These are phyloP conservation scores for Daldinia sp. DNA, from an alignment of 2,329 filamentous ascomycete genomes.

Conservation along the genomic window DNA sequence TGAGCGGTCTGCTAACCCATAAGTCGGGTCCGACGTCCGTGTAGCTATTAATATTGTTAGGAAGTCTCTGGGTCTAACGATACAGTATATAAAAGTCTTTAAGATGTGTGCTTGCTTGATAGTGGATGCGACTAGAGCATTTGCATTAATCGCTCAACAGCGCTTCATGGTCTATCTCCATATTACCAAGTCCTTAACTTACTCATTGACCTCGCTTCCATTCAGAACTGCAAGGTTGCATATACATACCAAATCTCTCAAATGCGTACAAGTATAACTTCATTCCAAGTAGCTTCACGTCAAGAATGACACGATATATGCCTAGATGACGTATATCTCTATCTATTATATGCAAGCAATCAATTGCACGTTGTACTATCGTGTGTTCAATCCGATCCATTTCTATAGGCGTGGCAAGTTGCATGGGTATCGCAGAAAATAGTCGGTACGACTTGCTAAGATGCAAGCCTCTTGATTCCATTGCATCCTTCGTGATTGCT, in stretches of 20 bases:
- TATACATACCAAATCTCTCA: neutral
- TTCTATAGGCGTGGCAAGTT: neutral
- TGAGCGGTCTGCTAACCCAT: slow-evolving; percentile 1
- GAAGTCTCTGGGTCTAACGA: neutral
- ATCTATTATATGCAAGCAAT: neutral
- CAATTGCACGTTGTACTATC: neutral
- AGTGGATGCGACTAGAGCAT: neutral
- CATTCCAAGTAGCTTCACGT: neutral
- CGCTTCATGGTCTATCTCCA: neutral
- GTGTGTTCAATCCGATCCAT: neutral
- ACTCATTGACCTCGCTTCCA: neutral
- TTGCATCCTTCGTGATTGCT: neutral
- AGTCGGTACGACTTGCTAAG: neutral
- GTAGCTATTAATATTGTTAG: neutral
- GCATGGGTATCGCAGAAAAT: neutral
- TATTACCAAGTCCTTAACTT: neutral
- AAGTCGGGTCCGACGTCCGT: neutral
- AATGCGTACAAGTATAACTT: neutral
- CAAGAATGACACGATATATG: neutral
- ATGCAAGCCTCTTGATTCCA: neutral
- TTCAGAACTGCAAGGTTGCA: neutral
- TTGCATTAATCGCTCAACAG: neutral
- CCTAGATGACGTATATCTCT: neutral
- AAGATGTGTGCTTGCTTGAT: slow-evolving; percentile 2
- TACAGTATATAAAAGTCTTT: neutral